Evolutionary conservation across 768 basidiomycete genomes (phyloP), one percentile per base, ranked within the genome.

Genomic region (Auricularia heimuer): DNA sequence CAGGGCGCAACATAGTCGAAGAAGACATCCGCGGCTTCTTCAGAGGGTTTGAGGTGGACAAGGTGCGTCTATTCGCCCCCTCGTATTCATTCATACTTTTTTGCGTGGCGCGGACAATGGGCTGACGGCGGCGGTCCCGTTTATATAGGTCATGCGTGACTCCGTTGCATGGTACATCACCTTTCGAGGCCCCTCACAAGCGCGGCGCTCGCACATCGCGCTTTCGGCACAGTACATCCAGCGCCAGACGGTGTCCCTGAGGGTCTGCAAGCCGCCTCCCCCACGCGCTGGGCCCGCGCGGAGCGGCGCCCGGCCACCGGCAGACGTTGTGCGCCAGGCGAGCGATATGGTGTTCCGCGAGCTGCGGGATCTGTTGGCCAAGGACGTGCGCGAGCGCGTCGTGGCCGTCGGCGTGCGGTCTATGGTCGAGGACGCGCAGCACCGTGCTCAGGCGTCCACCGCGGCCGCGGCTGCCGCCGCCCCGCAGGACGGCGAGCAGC

Each of bases 101-200:
- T 61, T 61, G 42, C 18, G 18, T 44, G 2, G 35, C 42, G 62
- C 64, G 64, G 69, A 64, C 63, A 39, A 51, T 4, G 65, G 62
- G 39, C 65, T 62, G 64, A 61, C 51, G 39, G 65, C n/a, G 65
- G 39, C 61, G 44, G 64, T 37, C 63, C 63, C 35, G 39, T n/a
- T 7, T 60, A 24, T 14, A 29, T 33, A 92, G 89, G 80, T 94
- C 34, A 77, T 93, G 1, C 82, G 84, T 67, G 89, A 90, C 72
- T 81, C 83, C 62, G 75, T 77, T 1, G 89, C 86, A 10, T 88
- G 91, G 80, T 95, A 94, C 71, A 82, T 94, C 67, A 89, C 92
- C 3, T 98, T 97, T 73, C 71, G 77, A 21, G 82, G 84, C 3
- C 71, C 78, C 2, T 83, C 83, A 64, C 73, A 82, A 0, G 94